Conservation (phyloP, 768 basidiomycete genomes). For the Phaffia tasmanica region DNA sequence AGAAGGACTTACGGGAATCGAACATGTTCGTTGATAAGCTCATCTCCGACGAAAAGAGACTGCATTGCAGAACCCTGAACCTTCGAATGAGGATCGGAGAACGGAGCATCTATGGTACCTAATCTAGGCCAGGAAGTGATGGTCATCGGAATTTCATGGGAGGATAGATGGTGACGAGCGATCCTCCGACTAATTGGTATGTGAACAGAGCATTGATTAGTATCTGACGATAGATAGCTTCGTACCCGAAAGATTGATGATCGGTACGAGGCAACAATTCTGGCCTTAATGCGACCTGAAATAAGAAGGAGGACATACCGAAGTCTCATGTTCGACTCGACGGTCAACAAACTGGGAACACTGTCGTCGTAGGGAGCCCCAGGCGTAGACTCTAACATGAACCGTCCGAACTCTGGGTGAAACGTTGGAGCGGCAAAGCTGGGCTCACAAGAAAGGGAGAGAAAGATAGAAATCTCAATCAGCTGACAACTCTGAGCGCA, state of each 20-base stretch:
- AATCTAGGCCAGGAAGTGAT: conserved; percentile 91
- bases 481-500: conserved; percentile 9
- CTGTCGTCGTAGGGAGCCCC: conserved; percentile 87
- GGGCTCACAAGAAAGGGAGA: conserved; percentile 12
- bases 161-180: conserved; percentile 66
- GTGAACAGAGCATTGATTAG: too few species aligned
- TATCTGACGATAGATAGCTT: too few species aligned
- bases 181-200: conserved; percentile 56
- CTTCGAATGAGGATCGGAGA: conserved; percentile 79
- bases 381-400: conserved; percentile 97
- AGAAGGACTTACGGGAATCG: conserved; percentile 77
- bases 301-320: conserved; percentile 45
- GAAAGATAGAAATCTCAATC: neutral
- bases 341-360: conserved; percentile 70
- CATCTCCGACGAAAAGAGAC: conserved; percentile 85
- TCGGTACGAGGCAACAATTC: neutral
- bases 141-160: conserved; percentile 80
- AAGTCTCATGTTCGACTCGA: conserved; percentile 91
- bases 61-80: conserved; percentile 78
- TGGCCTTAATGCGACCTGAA: neutral
- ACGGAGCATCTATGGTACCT: conserved; percentile 63
- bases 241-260: neutral
- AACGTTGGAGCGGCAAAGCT: conserved; percentile 75
- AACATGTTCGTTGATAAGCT: conserved; percentile 93
- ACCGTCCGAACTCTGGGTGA: conserved; percentile 96